Evolutionary conservation across 495 filamentous ascomycete species (phyloP).

Genomic region (Penicillium argentinense): DNA sequence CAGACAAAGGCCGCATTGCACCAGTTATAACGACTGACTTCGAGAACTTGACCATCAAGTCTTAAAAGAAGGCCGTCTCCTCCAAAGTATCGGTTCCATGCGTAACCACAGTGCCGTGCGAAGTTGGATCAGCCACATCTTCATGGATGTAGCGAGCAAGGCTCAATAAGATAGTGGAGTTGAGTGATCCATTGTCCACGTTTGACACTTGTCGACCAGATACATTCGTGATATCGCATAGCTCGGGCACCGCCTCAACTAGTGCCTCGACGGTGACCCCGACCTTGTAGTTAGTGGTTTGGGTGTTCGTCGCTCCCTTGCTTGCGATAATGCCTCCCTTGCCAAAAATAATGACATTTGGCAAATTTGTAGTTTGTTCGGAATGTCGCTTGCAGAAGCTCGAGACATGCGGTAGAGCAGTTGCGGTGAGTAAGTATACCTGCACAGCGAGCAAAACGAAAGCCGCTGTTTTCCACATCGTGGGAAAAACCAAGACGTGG

Average conservation of each 20-base stretch:
- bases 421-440: not conserved
- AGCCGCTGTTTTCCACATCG: not conserved
- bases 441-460: not conserved
- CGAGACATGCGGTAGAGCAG: not conserved
- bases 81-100: conserved; percentile 3
- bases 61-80: conserved; percentile 2
- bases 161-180: not conserved
- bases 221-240: conserved; percentile 3
- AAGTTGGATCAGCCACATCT: not conserved
- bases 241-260: conserved; percentile 1
- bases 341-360: conserved; percentile 1
- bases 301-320: not conserved
- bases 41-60: not conserved
- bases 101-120: not conserved
- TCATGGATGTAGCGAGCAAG: not conserved
- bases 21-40: conserved; percentile 2
- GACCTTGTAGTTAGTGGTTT: conserved; percentile 4
- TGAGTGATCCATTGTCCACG: conserved; percentile 3
- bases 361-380: not conserved
- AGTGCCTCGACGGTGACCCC: not conserved
- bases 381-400: not conserved
- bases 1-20: conserved; percentile 1
- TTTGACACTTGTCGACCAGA: conserved; percentile 1
- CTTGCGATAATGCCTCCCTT: conserved; percentile 2
- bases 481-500: no score